Evolutionary conservation across 805 yeast genomes (phyloP), one percentile per base, ranked within the genome.

Genomic region (Schizosaccharomyces japonicus): DNA sequence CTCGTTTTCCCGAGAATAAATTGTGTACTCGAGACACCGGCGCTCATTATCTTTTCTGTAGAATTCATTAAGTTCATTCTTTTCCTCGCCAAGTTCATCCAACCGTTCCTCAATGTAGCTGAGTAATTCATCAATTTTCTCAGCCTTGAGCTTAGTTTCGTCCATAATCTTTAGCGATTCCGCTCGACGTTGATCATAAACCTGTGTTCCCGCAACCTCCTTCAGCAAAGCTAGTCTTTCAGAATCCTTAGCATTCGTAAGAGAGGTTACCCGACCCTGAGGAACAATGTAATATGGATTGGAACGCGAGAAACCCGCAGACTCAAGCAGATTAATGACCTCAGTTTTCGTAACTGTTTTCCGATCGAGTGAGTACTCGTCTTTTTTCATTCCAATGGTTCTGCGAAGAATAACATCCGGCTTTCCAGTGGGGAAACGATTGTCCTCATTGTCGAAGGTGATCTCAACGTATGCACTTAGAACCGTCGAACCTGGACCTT

Each of bases 271-370:
- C 39, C 81, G 70, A 19, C 98, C 98, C 62, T 90, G 98, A 0
- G 98, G 96, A 4, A 90, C 96, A 54, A 90, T 87, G 59, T 87
- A 87, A 61, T 85, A 87, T 1, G 95, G 95, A 53, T 84, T 85
- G 4, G 83, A 75, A 51, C 80, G 70, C 0, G 94, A 80, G 57
- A 90, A 83, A 0, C 98, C 98, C 0, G 94, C 94, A 56, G 81
- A 77, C 59, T 87, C 95, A 32, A 85, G 66, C 52, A 82, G 63
- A 52, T 80, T 79, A 73, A 76, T 75, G 13, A 85, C 70, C 57
- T 84, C 95, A 2, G 79, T 68, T 55, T 84, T 72, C 17, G 51
- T 52, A 3, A 87, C 80, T 11, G 81, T 69, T 55, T 74, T 78
- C 44, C 78, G 77, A 60, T 90, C 87, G 42, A 90, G 60, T 5